Evolutionary conservation across 2,329 filamentous ascomycete genomes (phyloP), one percentile per base, ranked within the genome.

Genomic region (Colletotrichum siamense): DNA sequence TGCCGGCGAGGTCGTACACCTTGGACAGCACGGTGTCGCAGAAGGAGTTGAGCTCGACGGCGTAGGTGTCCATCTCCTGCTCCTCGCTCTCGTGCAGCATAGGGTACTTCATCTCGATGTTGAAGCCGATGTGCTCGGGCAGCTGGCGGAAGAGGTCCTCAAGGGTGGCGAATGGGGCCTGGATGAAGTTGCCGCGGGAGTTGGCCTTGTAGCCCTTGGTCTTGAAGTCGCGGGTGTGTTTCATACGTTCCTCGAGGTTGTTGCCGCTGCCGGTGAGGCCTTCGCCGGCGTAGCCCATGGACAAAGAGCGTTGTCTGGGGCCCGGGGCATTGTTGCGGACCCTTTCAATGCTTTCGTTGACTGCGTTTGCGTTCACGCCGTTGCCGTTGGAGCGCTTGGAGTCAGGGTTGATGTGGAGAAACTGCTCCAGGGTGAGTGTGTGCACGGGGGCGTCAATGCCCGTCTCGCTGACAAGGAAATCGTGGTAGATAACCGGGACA

Each of bases 21-120:
- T 95, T 97, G 61, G 90, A 90, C 10, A 99, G 89, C 5, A 99
- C 95, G 1, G 95, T 98, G 84, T 99, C 97, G 82, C 98, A 96
- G 84, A 99, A 99, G 2, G 94, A 95, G 86, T 99, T 99, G 80
- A 99, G 91, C 86, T 99, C 97, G 63, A 99, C 95, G 1, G 95
- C 96, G 82, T 98, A 98, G 5, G 95, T 95, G 83, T 98, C 96
- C 96, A 99, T 98, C 80, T 98, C 95, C 79, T 98, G 95, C 83
- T 98, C 95, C 84, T 98, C 95, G 75, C 93, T 95, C 88, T 99
- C 98, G 83, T 96, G 94, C 57, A 99, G 91, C 96, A 99, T 99
- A 7, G 97, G 97, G 83, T 99, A 99, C 86, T 99, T 99, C 91
- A 99, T 95, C 87, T 99, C 97, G 80, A 99, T 98, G 85, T 99